Base-by-base conservation (phyloP, 371 early-diverging fungal genomes). In the Zopfochytrium polystomum region DNA sequence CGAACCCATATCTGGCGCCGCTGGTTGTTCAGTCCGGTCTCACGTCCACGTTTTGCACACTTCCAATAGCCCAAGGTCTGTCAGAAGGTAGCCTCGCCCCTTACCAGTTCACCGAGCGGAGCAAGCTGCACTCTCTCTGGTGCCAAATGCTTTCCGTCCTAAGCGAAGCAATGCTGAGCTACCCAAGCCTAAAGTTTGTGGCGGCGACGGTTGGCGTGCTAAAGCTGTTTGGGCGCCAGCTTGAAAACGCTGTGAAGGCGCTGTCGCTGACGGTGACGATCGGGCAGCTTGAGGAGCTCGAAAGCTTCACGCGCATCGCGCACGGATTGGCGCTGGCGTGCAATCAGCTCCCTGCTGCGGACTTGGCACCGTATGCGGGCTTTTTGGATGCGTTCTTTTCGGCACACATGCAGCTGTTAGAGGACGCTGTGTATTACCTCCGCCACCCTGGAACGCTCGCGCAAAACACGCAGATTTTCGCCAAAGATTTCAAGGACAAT, bases 41-140 rank as follows among this genome's bases (percentile, higher is more conserved):
- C 44, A 60, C 60, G 22, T 46, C 66, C 3, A 38, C 52, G 13
- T 65, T 65, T 33, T 65, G 56, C 27, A 42, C 48, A 26, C 22
- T 31, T 29, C 38, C 43, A 35, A 4, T 65, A 5, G 47, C 66
- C 2, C 32, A 35, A n/a, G 27, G 18, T 20, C 33, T 65, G 3
- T 38, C 30, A 9, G 42, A 52, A 3, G 34, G 38, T 5, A 9
- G 26, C 13, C 20, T 47, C 6, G 34, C 42, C 3, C 29, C 6
- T 5, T 52, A 52, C 32, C 0, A 33, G 1, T 58, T 33, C 22
- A 29, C 49, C 3, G 58, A 53, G n/a, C 4, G 57, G 23, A n/a
- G n/a, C n/a, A n/a, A n/a, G n/a, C n/a, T n/a, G 55, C 72, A 76
- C 58, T 50, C 35, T 29, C 27, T 70, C 18, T 76, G 76, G 76